Evolutionary conservation across 2,329 filamentous ascomycete species (phyloP).

Genomic region (Aspergillus brunneoviolaceus): DNA sequence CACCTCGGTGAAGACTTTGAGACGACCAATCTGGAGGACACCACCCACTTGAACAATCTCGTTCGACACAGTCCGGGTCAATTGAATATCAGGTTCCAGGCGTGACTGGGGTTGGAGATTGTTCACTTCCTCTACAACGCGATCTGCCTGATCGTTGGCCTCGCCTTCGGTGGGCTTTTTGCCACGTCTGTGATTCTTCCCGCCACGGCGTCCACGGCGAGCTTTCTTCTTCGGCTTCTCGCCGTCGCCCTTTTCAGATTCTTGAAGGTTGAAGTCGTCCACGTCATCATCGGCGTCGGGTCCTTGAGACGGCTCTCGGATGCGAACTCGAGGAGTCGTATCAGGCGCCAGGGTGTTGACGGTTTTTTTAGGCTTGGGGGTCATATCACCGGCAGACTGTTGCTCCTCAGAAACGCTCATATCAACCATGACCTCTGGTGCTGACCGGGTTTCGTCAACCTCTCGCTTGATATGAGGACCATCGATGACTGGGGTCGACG

Average conservation of each 20-base stretch:
- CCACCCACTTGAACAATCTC: conserved; percentile 61
- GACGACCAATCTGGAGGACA: conserved; percentile 59
- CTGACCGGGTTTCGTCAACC: conserved; percentile 21
- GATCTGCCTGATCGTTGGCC: conserved; percentile 58
- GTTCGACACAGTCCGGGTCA: conserved; percentile 53
- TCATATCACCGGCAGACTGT: conserved; percentile 24
- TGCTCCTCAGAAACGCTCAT: conserved; percentile 25
- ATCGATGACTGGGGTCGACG: conserved; percentile 38
- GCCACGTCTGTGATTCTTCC: conserved; percentile 60
- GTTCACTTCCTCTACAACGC: conserved; percentile 58
- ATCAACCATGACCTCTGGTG: conserved; percentile 34
- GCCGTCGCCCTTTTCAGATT: conserved; percentile 7
- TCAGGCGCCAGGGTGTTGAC: conserved; percentile 20
- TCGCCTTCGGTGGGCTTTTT: conserved; percentile 56
- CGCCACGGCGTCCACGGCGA: conserved; percentile 70
- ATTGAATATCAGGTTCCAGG: conserved; percentile 62
- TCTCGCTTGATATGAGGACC: conserved; percentile 28
- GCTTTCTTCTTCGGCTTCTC: conserved; percentile 65
- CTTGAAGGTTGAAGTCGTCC: conserved; percentile 29
- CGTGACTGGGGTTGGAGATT: conserved; percentile 42
- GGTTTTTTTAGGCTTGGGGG: conserved; percentile 30
- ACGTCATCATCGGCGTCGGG: conserved; percentile 35
- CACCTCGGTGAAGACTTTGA: conserved; percentile 60
- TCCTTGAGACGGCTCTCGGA: conserved; percentile 39
- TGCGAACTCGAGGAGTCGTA: conserved; percentile 39